A percentile compares a stretch with the other conserved stretches of the same genome.
Evolutionary conservation across 2,329 filamentous ascomycete genomes (phyloP).

Genomic region (Xylariomycetidae sp.): DNA sequence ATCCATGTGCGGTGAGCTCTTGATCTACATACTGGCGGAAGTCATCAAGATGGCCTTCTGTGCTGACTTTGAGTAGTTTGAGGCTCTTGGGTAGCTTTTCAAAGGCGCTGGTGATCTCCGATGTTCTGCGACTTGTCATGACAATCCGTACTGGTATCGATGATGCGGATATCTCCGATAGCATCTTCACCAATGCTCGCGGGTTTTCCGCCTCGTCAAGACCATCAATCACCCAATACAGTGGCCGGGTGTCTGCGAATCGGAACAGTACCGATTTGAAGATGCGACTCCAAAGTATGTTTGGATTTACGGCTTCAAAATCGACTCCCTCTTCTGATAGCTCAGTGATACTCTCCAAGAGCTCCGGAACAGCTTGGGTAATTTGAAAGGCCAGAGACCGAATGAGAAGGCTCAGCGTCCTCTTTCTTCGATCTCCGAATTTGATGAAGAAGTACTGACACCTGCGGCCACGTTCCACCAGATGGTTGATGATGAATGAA

Average conservation of each 20-base stretch:
- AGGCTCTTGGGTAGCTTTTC: conserved; percentile 7
- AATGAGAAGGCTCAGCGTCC: conserved; percentile 16
- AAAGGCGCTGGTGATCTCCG: conserved; percentile 14
- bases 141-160: conserved; percentile 23
- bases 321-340: conserved; percentile 17
- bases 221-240: conserved; percentile 35
- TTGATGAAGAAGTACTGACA: conserved; percentile 15
- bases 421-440: conserved; percentile 9
- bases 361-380: conserved; percentile 13
- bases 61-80: conserved; percentile 1
- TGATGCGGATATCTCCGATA: conserved; percentile 13
- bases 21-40: conserved; percentile 5
- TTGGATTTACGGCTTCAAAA: conserved; percentile 19
- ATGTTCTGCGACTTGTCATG: conserved; percentile 23
- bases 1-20: background rate
- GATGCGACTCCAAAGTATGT: conserved; percentile 25
- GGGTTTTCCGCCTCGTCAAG: conserved; percentile 30
- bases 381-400: conserved; percentile 28
- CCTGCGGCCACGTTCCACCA: conserved; percentile 4
- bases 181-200: conserved; percentile 19
- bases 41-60: conserved; percentile 13
- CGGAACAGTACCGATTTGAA: conserved; percentile 26
- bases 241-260: conserved; percentile 11
- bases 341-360: conserved; percentile 15
- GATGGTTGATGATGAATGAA: conserved; percentile 13